These are phyloP conservation scores for Eutrema heterophyllum DNA, from an alignment of 345 rosid species.

Conservation along the genomic window DNA sequence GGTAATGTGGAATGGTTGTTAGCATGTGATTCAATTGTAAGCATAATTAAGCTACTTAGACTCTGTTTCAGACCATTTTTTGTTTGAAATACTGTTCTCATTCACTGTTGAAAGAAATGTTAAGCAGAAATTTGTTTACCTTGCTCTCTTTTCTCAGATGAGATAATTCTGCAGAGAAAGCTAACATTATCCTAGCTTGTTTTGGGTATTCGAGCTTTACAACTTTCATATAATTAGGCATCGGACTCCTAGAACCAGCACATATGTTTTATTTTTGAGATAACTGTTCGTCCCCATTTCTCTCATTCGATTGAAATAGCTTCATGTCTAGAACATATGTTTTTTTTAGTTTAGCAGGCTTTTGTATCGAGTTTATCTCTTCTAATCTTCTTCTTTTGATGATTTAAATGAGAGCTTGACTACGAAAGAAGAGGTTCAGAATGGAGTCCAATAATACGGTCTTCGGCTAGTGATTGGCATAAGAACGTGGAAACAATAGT, in stretches of 20 bases:
- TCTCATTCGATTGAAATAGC: neutral
- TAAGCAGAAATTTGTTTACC: neutral
- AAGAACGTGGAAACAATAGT: constrained; percentile 62
- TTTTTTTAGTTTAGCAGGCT: neutral
- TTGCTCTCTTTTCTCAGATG: neutral
- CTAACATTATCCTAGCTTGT: neutral
- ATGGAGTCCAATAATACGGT: constrained; percentile 56
- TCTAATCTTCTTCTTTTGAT: constrained; percentile 17
- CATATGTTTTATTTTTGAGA: neutral
- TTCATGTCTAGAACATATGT: neutral
- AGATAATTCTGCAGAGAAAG: neutral
- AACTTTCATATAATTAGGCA: neutral
- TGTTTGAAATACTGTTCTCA: neutral
- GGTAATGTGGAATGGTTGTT: neutral
- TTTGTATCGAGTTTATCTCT: neutral
- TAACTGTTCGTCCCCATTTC: neutral
- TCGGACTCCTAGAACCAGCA: neutral
- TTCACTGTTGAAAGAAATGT: neutral
- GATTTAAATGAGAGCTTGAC: constrained; percentile 58
- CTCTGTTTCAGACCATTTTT: neutral
- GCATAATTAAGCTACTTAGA: neutral
- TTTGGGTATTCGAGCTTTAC: neutral
- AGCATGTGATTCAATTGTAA: neutral
- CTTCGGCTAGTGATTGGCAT: constrained; percentile 57
- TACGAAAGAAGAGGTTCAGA: constrained; percentile 49